Evolutionary conservation across 805 yeast genomes (phyloP).

Genomic region (Pichia phayaonensis): DNA sequence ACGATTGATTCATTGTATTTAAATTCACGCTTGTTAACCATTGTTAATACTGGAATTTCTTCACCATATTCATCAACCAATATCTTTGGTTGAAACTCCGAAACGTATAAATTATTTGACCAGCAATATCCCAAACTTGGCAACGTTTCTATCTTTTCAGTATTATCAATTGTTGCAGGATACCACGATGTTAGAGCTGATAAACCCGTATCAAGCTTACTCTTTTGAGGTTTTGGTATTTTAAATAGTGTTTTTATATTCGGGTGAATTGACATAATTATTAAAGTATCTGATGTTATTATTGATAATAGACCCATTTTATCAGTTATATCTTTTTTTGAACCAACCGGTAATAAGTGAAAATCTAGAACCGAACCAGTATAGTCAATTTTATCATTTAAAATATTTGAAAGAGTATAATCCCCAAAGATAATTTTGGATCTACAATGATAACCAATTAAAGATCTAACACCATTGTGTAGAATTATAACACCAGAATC

Average conservation of each 20-base stretch:
- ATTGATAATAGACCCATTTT: conserved; percentile 51
- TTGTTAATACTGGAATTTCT: conserved; percentile 23
- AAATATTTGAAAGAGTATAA: conserved; percentile 20
- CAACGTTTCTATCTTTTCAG: conserved; percentile 19
- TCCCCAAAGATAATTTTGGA: conserved; percentile 49
- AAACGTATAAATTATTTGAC: conserved; percentile 51
- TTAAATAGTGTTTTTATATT: conserved; percentile 45
- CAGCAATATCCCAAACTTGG: conserved; percentile 63
- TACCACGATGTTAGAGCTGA: conserved; percentile 56
- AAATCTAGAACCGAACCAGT: conserved; percentile 31
- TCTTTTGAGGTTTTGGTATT: conserved; percentile 38
- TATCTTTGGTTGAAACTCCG: conserved; percentile 29
- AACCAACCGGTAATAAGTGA: conserved; percentile 53
- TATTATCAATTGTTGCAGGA: conserved; percentile 37
- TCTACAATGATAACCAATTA: conserved; percentile 42
- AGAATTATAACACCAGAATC: conserved; percentile 47
- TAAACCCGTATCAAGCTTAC: conserved; percentile 24
- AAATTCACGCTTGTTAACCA: conserved; percentile 36
- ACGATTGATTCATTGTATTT: conserved; percentile 42
- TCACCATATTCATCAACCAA: conserved; percentile 20
- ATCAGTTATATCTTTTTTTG: conserved; percentile 39
- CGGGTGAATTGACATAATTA: conserved; percentile 49
- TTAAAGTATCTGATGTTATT: conserved; percentile 42
- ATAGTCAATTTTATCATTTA: conserved; percentile 3
- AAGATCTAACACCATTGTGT: conserved; percentile 56